These are phyloP conservation scores for Amanita rimosa DNA, from an alignment of 768 basidiomycete genomes.

Conservation along the genomic window DNA sequence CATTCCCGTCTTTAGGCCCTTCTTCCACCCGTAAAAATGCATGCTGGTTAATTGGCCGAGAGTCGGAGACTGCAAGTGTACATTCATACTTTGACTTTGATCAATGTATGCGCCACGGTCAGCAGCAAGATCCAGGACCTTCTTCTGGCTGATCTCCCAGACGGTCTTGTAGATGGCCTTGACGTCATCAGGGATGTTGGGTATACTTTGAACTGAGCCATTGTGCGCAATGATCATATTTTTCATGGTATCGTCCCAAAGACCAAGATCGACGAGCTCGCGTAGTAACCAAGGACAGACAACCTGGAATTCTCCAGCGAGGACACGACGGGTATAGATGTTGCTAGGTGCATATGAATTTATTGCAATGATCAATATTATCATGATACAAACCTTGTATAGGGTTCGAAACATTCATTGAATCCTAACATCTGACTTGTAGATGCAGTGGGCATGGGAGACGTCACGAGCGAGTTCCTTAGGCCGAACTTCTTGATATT, in stretches of 20 bases:
- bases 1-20: slow-evolving; percentile 98
- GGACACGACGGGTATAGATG: slow-evolving; percentile 96
- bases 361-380: slow-evolving; percentile 7
- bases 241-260: slow-evolving; percentile 99
- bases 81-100: slow-evolving; percentile 90
- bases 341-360: slow-evolving; percentile 41
- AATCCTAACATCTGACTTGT: slow-evolving; percentile 97
- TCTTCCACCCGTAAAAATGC: slow-evolving; percentile 99
- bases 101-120: slow-evolving; percentile 98
- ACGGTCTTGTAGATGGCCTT: slow-evolving; percentile 99
- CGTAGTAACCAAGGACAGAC: slow-evolving; percentile 99
- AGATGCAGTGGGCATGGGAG: slow-evolving; percentile 99
- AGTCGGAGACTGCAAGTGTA: slow-evolving; percentile 85
- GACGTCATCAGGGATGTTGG: slow-evolving; percentile 78
- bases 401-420: slow-evolving; percentile 99
- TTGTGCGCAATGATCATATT: slow-evolving; percentile 98
- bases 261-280: slow-evolving; percentile 87
- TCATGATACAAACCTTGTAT: slow-evolving; percentile 57
- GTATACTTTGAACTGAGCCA: slow-evolving; percentile 81
- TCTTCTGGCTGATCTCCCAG: slow-evolving; percentile 99
- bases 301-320: slow-evolving; percentile 99
- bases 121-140: slow-evolving; percentile 94
- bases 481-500: slow-evolving; percentile 75
- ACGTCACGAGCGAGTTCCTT: slow-evolving; percentile 80
- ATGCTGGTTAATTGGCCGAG: slow-evolving; percentile 88